These are phyloP conservation scores for Collybiopsis luxurians DNA, from an alignment of 768 basidiomycete species.

Conservation along the genomic window DNA sequence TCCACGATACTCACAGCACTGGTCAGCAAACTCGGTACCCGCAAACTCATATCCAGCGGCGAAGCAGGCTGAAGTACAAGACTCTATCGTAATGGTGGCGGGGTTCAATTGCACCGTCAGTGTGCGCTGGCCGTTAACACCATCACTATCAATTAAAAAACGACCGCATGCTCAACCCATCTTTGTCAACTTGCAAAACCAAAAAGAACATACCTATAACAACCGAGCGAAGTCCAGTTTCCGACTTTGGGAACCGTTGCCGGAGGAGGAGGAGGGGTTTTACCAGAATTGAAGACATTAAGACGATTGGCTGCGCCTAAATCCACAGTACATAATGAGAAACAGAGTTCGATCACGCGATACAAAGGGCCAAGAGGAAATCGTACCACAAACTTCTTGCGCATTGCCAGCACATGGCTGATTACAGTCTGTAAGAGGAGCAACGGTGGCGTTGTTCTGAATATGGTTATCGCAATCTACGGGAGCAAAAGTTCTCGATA, in stretches of 20 bases:
- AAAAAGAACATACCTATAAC: conserved; percentile 54
- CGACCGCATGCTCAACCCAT: conserved; percentile 1
- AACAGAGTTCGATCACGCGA: not conserved
- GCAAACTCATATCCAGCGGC: conserved; percentile 40
- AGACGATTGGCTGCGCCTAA: conserved; percentile 45
- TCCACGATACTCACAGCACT: conserved; percentile 49
- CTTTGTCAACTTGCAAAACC: conserved; percentile 22
- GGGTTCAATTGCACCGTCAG: conserved; percentile 34
- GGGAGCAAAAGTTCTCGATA: not conserved
- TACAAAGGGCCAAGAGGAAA: not conserved
- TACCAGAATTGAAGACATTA: conserved; percentile 65
- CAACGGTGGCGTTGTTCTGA: conserved; percentile 40
- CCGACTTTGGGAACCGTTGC: conserved; percentile 52
- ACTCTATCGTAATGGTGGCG: conserved; percentile 49
- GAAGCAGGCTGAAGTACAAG: conserved; percentile 63
- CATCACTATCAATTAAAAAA: conserved; percentile 32
- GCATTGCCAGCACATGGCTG: conserved; percentile 60
- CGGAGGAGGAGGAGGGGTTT: conserved; percentile 53
- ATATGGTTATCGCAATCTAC: conserved; percentile 65
- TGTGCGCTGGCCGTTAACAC: conserved; percentile 38
- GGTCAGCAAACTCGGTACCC: conserved; percentile 39
- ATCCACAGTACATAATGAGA: not conserved
- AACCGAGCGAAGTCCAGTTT: conserved; percentile 70
- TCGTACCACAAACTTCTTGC: conserved; percentile 51
- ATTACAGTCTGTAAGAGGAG: conserved; percentile 53